Evolutionary conservation across 306 rosid species (phyloP).

Genomic region (Dryas alaskensis): DNA sequence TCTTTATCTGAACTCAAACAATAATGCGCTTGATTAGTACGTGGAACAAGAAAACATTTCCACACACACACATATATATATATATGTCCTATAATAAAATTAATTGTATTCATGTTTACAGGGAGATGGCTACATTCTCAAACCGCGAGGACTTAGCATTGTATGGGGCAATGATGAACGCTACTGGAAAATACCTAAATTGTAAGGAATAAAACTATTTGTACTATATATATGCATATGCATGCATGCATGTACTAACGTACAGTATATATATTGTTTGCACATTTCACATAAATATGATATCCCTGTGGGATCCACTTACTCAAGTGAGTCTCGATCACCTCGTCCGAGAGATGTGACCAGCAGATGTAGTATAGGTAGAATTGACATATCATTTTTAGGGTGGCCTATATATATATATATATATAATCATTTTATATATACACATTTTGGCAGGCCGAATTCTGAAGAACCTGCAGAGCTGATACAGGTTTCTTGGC

Average conservation of each 20-base stretch:
- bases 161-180: constrained; percentile 47
- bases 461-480: neutral
- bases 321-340: too few relatives aligned
- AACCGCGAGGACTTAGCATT: constrained; percentile 29
- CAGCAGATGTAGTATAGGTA: too few relatives aligned
- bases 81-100: neutral
- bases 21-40: too few relatives aligned
- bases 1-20: too few relatives aligned
- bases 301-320: too few relatives aligned
- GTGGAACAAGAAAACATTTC: too few relatives aligned
- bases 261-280: too few relatives aligned
- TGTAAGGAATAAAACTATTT: neutral
- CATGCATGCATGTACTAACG: too few relatives aligned
- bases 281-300: neutral
- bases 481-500: constrained; percentile 71
- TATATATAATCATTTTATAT: neutral
- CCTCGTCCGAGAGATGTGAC: too few relatives aligned
- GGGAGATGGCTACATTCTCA: neutral
- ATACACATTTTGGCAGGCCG: neutral
- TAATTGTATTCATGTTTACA: neutral
- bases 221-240: neutral
- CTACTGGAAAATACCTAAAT: constrained; percentile 30
- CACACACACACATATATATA: neutral
- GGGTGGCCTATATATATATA: too few relatives aligned
- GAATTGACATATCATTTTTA: too few relatives aligned